These are phyloP conservation scores for Fomitopsis pinicola DNA, from an alignment of 1,284 basidiomycete genomes.

Conservation along the genomic window DNA sequence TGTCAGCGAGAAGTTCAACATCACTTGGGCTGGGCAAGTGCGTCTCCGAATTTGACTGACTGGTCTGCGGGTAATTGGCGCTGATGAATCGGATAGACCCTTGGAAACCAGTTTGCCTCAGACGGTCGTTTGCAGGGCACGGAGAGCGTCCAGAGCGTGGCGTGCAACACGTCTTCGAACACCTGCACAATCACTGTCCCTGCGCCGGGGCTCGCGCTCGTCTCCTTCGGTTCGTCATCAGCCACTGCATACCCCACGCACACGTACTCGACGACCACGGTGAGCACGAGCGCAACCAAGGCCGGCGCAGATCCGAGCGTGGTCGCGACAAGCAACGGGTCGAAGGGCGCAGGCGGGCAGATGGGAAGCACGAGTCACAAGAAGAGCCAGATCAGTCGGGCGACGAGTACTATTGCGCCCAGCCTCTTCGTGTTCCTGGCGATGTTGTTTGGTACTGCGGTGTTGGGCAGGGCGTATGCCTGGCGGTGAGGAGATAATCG, in stretches of 20 bases:
- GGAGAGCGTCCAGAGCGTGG: slow-evolving; percentile 35
- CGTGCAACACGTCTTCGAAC: slow-evolving; percentile 38
- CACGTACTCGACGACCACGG: background rate
- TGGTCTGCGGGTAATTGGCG: background rate
- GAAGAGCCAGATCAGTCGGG: background rate
- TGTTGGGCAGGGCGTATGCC: background rate
- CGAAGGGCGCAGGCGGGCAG: background rate
- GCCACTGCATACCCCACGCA: background rate
- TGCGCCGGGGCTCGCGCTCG: slow-evolving; percentile 50
- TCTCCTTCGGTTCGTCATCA: slow-evolving; percentile 34
- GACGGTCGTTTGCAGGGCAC: slow-evolving; percentile 45
- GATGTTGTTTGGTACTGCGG: background rate
- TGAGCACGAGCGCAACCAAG: background rate
- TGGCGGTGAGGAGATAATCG: background rate
- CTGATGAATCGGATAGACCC: slow-evolving; percentile 41
- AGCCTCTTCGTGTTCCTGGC: background rate
- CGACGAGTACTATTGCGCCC: background rate
- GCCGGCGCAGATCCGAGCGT: background rate
- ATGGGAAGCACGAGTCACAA: background rate
- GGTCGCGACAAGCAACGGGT: background rate
- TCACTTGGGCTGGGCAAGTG: slow-evolving; percentile 69
- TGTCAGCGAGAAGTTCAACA: slow-evolving; percentile 62
- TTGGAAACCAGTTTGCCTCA: slow-evolving; percentile 59
- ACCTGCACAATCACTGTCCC: slow-evolving; percentile 44
- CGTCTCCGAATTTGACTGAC: background rate